Percentiles rank a stretch among this genome's conserved stretches.
Evolutionary conservation across 768 basidiomycete species (phyloP).

Genomic region (Vararia minispora): DNA sequence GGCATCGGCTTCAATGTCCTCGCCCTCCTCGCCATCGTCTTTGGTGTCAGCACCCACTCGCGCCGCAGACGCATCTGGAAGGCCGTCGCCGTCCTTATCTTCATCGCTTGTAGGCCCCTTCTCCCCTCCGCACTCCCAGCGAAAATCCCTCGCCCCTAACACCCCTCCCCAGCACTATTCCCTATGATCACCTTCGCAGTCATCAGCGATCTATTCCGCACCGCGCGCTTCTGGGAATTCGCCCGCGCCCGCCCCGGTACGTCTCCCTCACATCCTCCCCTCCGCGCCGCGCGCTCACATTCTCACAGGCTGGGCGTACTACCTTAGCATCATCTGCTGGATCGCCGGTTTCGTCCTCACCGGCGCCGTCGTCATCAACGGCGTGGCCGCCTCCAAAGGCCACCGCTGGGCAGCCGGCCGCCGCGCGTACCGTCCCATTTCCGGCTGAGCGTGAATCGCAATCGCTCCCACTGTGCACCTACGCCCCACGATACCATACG

Average conservation of each 20-base stretch:
- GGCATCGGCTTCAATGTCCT: slow-evolving; percentile 52
- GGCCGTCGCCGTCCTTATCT: slow-evolving; percentile 57
- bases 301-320: slow-evolving; percentile 44
- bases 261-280: slow-evolving; percentile 10
- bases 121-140: background rate
- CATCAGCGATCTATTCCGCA: slow-evolving; percentile 49
- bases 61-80: slow-evolving; percentile 69
- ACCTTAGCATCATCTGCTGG: slow-evolving; percentile 54
- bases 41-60: slow-evolving; percentile 66
- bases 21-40: slow-evolving; percentile 44
- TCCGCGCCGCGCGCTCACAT: background rate
- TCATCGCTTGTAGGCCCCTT: slow-evolving; percentile 34
- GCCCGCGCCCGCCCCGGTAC: slow-evolving; percentile 49
- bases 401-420: slow-evolving; percentile 72
- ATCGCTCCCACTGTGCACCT: too few relatives aligned
- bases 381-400: slow-evolving; percentile 48
- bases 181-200: slow-evolving; percentile 53
- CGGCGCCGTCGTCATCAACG: slow-evolving; percentile 46
- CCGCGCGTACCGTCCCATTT: slow-evolving; percentile 42
- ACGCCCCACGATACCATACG: too few relatives aligned
- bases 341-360: slow-evolving; percentile 39
- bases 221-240: slow-evolving; percentile 35
- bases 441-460: too few relatives aligned
- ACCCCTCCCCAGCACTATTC: slow-evolving; percentile 32
- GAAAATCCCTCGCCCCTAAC: background rate